Base-by-base conservation (phyloP, 768 basidiomycete genomes). In the Clavaria fumosa region DNA sequence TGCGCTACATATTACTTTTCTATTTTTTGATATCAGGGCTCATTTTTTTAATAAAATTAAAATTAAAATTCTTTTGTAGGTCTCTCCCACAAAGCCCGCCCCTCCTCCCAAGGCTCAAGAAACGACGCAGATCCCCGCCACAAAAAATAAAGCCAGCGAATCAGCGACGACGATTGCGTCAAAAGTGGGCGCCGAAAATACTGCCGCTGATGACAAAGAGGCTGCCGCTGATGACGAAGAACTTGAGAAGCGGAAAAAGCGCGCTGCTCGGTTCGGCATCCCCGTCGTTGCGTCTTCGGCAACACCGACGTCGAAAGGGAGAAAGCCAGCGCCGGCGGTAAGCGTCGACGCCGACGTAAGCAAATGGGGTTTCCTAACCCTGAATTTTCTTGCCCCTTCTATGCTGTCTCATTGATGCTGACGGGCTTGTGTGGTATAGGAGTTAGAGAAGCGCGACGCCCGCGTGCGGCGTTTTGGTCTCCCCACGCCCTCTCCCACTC, bases 231-330 rank as follows among this genome's bases (percentile, higher is more conserved):
- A 51, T 17, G 73, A 76, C 41, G 40, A 54, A 18, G 78, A 79
- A 37, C 53, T 63, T 7, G 74, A 68, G 45, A 75, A 64, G 47
- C 70, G 73, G 37, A 70, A 59, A 49, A 59, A 63, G 30, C 71
- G 79, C 28, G 78, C 78, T 4, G 74, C 62, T 12, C 71, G 79
- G n/a, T 81, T 82, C 45, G 75, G 75, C 22, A 72, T 77, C n/a
- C 67, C 75, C 3, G 48, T 77, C 5, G 68, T 77, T 6, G 62
- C 67, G 19, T 41, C 50, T 4, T 43, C 52, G 32, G 53, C 42
- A 47, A 11, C 32, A 18, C 4, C 41, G 38, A 24, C 53, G 53
- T 7, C 27, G 45, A 14, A 46, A 48, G 27, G 39, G 41, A 22
- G 42, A 52, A 44, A 42, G 14, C 28, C 50, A 19, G 42, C 23